phyloP scores from a whole-genome alignment of 768 basidiomycete species.

The Termitomyces sp. region DNA sequence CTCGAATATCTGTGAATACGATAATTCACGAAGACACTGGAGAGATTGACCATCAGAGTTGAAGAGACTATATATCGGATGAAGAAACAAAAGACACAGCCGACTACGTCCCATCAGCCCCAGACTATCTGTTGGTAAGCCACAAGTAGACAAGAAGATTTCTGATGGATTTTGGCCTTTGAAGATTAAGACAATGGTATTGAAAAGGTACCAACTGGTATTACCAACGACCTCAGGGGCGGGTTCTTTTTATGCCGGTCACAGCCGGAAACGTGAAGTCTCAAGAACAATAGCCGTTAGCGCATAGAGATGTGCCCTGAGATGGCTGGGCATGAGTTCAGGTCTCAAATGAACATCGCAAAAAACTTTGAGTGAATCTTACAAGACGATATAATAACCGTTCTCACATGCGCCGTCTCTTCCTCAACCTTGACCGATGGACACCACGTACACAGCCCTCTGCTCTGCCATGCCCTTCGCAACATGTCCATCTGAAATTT shows the following conservation, averaged over 20 bases:
- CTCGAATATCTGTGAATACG: neutral
- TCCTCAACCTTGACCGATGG: slow-evolving; percentile 31
- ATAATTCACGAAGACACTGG: neutral
- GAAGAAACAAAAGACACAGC: slow-evolving; percentile 3
- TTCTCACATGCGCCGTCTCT: slow-evolving; percentile 29
- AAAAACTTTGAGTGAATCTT: slow-evolving; percentile 3
- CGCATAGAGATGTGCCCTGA: neutral
- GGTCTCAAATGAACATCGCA: neutral
- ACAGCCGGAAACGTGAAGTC: slow-evolving; percentile 6
- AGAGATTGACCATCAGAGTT: neutral
- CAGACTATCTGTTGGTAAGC: neutral
- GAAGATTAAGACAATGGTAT: slow-evolving; percentile 11
- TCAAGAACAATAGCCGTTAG: slow-evolving; percentile 14
- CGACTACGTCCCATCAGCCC: neutral
- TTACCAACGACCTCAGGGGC: slow-evolving; percentile 2
- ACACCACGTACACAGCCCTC: slow-evolving; percentile 38
- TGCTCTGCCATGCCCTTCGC: slow-evolving; percentile 32
- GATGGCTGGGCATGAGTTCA: neutral
- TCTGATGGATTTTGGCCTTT: neutral
- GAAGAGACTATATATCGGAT: slow-evolving; percentile 2
- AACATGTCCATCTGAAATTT: slow-evolving; percentile 50
- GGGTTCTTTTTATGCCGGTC: neutral
- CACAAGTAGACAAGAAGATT: too few relatives aligned
- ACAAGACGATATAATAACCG: neutral
- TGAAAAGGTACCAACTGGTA: neutral